Conservation (phyloP, 352 stramenopile species). For the Saprolegnia parasitica region DNA sequence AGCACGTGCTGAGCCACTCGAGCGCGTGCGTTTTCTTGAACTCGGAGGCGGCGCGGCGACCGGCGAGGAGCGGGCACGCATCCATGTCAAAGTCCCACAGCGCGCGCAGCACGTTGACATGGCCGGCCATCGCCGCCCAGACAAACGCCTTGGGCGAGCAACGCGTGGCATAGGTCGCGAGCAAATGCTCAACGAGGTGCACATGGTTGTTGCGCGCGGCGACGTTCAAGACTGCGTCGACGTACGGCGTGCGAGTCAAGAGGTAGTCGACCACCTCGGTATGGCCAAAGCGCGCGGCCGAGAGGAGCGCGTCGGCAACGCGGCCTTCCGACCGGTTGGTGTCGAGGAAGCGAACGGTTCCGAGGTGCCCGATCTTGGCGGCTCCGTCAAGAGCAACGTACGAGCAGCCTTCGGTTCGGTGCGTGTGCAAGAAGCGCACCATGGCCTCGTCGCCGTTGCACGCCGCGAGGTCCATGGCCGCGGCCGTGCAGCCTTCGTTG, state of each 20-base stretch:
- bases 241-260: neutral
- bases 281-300: neutral
- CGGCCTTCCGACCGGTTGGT: neutral
- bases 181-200: neutral
- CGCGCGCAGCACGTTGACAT: neutral
- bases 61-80: too few species aligned
- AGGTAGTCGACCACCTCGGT: neutral
- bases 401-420: constrained; percentile 39
- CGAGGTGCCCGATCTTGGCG: constrained; percentile 18
- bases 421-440: constrained; percentile 40
- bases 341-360: neutral
- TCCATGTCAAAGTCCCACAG: neutral
- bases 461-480: constrained; percentile 34
- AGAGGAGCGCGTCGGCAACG: neutral
- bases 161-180: neutral
- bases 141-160: neutral
- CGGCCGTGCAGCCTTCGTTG: constrained; percentile 20
- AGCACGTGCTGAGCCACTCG: too few species aligned
- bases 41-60: too few species aligned
- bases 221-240: neutral
- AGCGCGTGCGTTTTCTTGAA: too few species aligned
- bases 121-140: constrained; percentile 1
- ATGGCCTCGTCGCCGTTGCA: constrained; percentile 36
- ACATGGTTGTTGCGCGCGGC: constrained; percentile 1
- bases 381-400: constrained; percentile 33